Base-by-base conservation (phyloP, 2,329 filamentous ascomycete species). In the Trichoderma oligosporum region DNA sequence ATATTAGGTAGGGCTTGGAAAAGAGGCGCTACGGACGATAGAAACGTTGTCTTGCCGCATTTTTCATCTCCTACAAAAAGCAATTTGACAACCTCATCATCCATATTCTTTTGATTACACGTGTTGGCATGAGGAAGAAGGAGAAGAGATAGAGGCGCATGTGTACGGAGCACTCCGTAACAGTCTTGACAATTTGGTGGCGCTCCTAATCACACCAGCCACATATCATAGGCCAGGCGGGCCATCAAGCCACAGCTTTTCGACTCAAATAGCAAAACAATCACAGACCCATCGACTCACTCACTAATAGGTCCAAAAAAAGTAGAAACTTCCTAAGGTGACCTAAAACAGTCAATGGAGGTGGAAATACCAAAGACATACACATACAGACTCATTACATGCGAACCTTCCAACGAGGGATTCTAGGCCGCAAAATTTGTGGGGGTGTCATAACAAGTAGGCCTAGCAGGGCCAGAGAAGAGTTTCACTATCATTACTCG, bases 21-120 rank as follows among this genome's bases (percentile, higher is more conserved):
- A n/a, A n/a, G 51, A 33, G 58, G 59, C 39, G 25, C 22, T 63
- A 77, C 82, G 62, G 65, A 85, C 82, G 82, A 83, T 64, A 85
- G 67, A 67, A 85, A 84, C 0, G 78, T 82, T 20, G 81, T 82
- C 69, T 85, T 86, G 55, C 82, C 82, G 61, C 81, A 81, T 64
- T 75, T 74, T 59, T 79, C 76, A 68, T 85, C 82, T 29, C 83
- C 82, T n/a, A 85, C 71, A 18, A 85, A 68, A 25, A 85, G 67
- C 12, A 85, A 71, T n/a, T 73, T 81, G 64, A 83, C 72, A 47
- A 73, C 73, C 55, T 78, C 69, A 35, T 73, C 63, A 51, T 82
- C 78, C 77, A 81, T 81, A 14, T 18, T 46, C 16, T 8, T 39
- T 14, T 39, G 14, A 7, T n/a, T 7, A 39, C 7, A 39, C 20